Evolutionary conservation across 169 alveolate species (phyloP).

Genomic region (Cyclospora cayetanensis): DNA sequence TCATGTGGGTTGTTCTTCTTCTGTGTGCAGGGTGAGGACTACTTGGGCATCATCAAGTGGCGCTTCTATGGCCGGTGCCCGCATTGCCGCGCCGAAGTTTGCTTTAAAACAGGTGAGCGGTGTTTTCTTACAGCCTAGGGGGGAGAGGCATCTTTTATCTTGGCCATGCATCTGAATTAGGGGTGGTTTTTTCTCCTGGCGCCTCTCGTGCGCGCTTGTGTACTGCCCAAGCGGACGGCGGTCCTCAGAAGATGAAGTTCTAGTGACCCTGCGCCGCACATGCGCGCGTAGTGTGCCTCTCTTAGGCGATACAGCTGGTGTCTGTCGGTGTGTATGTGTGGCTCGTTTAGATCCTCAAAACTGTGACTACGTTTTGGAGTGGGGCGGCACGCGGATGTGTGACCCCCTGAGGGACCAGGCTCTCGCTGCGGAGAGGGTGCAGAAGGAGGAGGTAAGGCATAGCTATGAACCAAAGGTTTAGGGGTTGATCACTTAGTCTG

Average conservation of each 20-base stretch:
- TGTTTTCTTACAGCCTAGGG: not conserved
- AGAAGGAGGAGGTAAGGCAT: conserved; percentile 45
- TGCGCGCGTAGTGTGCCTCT: no score
- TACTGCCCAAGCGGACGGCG: no score
- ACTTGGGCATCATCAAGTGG: conserved; percentile 96
- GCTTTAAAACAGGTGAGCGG: conserved; percentile 92
- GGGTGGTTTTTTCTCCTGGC: no score
- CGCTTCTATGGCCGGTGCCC: conserved; percentile 98
- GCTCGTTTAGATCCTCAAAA: conserved; percentile 83
- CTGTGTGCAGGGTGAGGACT: conserved; percentile 89
- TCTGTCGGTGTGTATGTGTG: no score
- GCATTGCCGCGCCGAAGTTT: conserved; percentile 95
- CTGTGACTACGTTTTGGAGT: conserved; percentile 90
- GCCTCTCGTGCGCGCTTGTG: no score
- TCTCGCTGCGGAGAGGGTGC: conserved; percentile 59
- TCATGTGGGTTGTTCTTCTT: conserved; percentile 69
- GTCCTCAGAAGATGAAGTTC: no score
- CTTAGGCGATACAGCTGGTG: no score
- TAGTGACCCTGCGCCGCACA: no score
- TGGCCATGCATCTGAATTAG: no score
- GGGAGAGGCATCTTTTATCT: not conserved
- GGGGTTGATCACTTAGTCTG: not conserved
- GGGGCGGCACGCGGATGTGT: conserved; percentile 91
- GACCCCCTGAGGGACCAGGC: conserved; percentile 70
- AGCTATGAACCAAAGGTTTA: not conserved